Evolutionary conservation across 202 grass and related monocot genomes (phyloP).

Genomic region (Panicum hallii): DNA sequence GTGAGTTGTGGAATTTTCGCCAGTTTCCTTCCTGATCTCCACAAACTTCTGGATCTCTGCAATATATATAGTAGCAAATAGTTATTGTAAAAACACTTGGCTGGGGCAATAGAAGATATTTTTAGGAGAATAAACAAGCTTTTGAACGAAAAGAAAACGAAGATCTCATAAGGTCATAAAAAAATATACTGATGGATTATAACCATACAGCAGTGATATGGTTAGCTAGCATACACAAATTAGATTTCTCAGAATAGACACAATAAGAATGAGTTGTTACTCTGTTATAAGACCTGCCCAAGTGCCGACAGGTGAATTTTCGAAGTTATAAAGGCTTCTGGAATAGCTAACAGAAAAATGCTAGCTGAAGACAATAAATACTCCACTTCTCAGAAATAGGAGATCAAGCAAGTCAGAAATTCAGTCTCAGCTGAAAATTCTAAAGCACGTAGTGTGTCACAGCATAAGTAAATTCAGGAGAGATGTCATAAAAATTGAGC

Average conservation of each 20-base stretch:
- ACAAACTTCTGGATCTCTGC: slow-evolving; percentile 83
- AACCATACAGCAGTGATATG: background rate
- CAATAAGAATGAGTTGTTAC: background rate
- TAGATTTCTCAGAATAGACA: slow-evolving; percentile 36
- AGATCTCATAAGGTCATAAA: slow-evolving; percentile 34
- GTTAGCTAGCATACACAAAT: slow-evolving; percentile 25
- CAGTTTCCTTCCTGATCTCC: slow-evolving; percentile 56
- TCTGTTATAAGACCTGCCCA: background rate
- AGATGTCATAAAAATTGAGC: background rate
- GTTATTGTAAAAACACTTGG: slow-evolving; percentile 26
- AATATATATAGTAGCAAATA: slow-evolving; percentile 42
- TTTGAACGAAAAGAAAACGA: background rate
- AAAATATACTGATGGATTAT: background rate
- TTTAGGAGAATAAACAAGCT: background rate
- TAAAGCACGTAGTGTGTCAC: background rate
- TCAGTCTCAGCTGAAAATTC: slow-evolving; percentile 13
- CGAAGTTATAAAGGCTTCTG: background rate
- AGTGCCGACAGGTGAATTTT: background rate
- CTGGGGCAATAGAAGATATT: slow-evolving; percentile 15
- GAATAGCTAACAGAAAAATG: slow-evolving; percentile 11
- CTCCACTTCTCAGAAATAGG: slow-evolving; percentile 13
- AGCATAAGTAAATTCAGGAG: background rate
- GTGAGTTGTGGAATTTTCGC: slow-evolving; percentile 44
- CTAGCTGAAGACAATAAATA: slow-evolving; percentile 22
- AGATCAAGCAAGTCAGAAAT: background rate